Conservation (phyloP, 768 basidiomycete genomes). For the Tephrocybe rancida region DNA sequence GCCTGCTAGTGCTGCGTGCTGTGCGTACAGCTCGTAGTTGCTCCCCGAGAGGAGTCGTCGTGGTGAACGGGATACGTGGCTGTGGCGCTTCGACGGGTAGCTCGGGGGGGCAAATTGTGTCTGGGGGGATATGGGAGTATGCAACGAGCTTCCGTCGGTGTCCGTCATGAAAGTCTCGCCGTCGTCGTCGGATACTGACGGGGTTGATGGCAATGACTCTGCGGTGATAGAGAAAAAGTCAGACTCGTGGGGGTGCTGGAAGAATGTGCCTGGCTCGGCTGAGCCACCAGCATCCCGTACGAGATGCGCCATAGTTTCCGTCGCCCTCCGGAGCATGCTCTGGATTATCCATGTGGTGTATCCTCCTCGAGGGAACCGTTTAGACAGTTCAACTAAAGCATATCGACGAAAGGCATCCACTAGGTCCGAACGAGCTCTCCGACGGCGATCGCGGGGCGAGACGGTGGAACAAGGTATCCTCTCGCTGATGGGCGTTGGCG, state of each 20-base stretch:
- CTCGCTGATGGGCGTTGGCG: slow-evolving; percentile 29
- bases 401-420: slow-evolving; percentile 68
- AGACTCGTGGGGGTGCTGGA: slow-evolving; percentile 18
- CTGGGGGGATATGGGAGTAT: slow-evolving; percentile 42
- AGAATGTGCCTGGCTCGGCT: slow-evolving; percentile 9
- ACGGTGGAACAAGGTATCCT: slow-evolving; percentile 26
- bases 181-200: slow-evolving; percentile 43
- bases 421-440: slow-evolving; percentile 65
- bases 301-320: slow-evolving; percentile 43
- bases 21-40: slow-evolving; percentile 35
- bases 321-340: slow-evolving; percentile 51
- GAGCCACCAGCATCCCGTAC: slow-evolving; percentile 35
- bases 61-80: slow-evolving; percentile 24
- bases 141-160: slow-evolving; percentile 52
- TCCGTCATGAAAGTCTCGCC: slow-evolving; percentile 37
- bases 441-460: slow-evolving; percentile 49
- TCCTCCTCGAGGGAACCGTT: slow-evolving; percentile 35
- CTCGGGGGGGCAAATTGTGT: slow-evolving; percentile 27
- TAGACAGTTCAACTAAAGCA: slow-evolving; percentile 54
- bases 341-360: slow-evolving; percentile 59
- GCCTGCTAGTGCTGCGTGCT: slow-evolving; percentile 31
- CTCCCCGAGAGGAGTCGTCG: slow-evolving; percentile 29
- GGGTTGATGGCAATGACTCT: slow-evolving; percentile 31
- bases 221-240: slow-evolving; percentile 33
- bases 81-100: slow-evolving; percentile 17